Evolutionary conservation across 352 stramenopile genomes (phyloP).

Genomic region (Blastocystis sp.): DNA sequence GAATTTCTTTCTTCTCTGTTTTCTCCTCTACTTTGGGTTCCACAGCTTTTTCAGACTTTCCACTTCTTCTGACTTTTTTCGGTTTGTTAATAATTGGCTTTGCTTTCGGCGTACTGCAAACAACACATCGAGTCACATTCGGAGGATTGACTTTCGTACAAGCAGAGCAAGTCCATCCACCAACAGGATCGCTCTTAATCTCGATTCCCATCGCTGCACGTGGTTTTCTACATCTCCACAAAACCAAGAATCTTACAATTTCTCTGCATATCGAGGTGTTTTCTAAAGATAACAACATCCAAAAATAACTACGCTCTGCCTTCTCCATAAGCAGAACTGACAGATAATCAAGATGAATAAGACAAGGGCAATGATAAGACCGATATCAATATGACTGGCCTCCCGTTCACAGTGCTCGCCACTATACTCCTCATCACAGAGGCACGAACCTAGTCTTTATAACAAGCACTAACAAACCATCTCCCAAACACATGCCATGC

Average conservation of each 20-base stretch:
- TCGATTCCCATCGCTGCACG: background rate
- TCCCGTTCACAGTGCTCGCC: background rate
- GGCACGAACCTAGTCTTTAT: background rate
- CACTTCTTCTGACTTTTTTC: background rate
- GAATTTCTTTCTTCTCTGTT: background rate
- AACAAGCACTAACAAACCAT: background rate
- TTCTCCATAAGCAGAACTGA: background rate
- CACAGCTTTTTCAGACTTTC: background rate
- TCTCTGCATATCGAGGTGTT: conserved; percentile 31
- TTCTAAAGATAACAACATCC: background rate
- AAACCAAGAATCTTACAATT: background rate
- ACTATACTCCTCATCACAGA: background rate
- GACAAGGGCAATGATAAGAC: background rate
- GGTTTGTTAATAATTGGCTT: background rate
- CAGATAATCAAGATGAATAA: background rate
- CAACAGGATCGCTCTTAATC: background rate
- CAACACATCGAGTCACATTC: background rate
- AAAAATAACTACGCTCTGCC: background rate
- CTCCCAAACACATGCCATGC: background rate
- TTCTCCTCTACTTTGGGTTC: background rate
- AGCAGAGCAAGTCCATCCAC: conserved; percentile 6
- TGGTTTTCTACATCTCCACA: background rate
- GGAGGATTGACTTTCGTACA: background rate
- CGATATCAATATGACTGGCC: background rate
- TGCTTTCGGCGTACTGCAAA: background rate